Base-by-base conservation (phyloP, 495 filamentous ascomycete species). In the Coniosporium apollinis region DNA sequence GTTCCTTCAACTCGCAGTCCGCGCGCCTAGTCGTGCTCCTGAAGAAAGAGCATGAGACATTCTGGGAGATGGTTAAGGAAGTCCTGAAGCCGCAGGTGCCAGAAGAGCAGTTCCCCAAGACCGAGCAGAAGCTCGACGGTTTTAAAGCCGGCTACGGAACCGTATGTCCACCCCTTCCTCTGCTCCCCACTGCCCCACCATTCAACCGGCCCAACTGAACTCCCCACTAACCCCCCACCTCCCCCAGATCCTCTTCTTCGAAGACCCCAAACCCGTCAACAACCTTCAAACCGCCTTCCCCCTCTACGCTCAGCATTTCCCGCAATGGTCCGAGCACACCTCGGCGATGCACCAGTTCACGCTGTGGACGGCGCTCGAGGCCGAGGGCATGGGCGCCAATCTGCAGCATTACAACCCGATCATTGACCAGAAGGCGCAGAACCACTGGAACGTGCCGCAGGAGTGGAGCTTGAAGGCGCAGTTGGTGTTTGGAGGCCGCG, bases 371-470 rank as follows among this genome's bases (percentile, higher is more conserved):
- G 66, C 70, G 0, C 61, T 84, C 24, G 70, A 76, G 55, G 60
- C 65, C 39, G 76, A 82, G 57, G 78, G 79, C 22, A 58, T 82
- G 22, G 79, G 76, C 29, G 69, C 66, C 50, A 82, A 73, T 59
- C 62, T 84, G 3, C 79, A 84, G 61, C 78, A 82, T 54, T 80
- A 81, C 61, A 77, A 76, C 64, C 54, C 76, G 1, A 47, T 79
- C 32, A 54, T 80, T 34, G 72, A 78, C 55, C 58, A 48, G 28
- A 65, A 65, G 55, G 69, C 73, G 9, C 47, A 53, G 19, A 52
- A 59, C 38, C 46, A 64, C 35, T 82, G 75, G 75, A 62, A 61
- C 11, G 43, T 80, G 11, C 67, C 70, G 24, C 33, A 44, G 19
- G 62, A 59, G 33, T 84, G 77, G 77, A 63, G 61, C 41, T 43